Evolutionary conservation across 768 basidiomycete species (phyloP), one percentile per base, ranked within the genome.

Genomic region (Agaricus subrufescens): DNA sequence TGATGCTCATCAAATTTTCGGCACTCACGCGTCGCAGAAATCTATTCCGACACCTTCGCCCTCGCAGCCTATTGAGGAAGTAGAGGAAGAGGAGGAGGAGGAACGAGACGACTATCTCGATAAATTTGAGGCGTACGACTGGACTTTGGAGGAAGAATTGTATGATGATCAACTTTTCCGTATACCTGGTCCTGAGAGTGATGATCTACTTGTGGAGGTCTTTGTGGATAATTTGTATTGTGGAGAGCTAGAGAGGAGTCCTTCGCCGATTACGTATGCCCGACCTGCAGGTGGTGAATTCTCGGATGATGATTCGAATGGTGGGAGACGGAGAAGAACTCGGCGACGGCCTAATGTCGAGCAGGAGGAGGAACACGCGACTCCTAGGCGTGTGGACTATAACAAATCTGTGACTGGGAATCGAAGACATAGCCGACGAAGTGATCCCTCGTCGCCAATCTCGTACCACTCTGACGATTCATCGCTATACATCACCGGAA

Each of bases 401-500:
- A 19, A 19, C 1, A 44, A 44, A 6, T 19, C 14, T 44, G 8
- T 23, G 12, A 46, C 12, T 15, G 10, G 14, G 25, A 31, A 30
- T 15, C 10, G 9, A 25, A 15, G 26, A n/a, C 46, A 48, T 8
- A 29, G 19, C 14, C 34, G 15, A 48, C 10, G 27, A 12, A 23
- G 43, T 8, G 45, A 46, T 11, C 47, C 54, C 1, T 48, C 54
- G 11, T 48, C 54, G 15, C 48, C 55, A 15, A 56, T 50, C 3
- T 56, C 55, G 14, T 56, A 56, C 8, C 55, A 50, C 19, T 56
- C 55, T 1, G 55, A 56, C 15, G 49, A 56, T 50, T 56, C 55
- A 3, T 56, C 55, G 19, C 46, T 56, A 8, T 29, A 39, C 12
- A 38, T 44, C 29, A 23, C 37, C 10, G 49, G 27, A 4, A 27